A percentile compares a stretch with the other conserved stretches of the same genome.
phyloP scores from a whole-genome alignment of 2,329 filamentous ascomycete species.

The Aureobasidium sp. region DNA sequence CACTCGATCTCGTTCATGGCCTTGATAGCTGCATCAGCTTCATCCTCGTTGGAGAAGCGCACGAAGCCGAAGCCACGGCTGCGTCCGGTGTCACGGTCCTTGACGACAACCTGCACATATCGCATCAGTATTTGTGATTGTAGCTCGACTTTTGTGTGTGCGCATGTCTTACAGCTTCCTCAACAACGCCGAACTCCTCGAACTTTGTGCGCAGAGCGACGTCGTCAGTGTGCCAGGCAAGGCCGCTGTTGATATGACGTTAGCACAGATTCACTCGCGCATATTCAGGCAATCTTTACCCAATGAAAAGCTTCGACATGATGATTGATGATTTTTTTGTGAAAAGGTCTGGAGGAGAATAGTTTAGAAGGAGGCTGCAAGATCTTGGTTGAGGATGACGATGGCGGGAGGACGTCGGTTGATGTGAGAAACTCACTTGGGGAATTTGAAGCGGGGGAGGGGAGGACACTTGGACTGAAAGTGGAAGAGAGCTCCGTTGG shows the following conservation, averaged over 20 bases:
- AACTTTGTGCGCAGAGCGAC: constrained; percentile 80
- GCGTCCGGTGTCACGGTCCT: constrained; percentile 92
- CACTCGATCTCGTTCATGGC: constrained; percentile 88
- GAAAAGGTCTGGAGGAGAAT: neutral
- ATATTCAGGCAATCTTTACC: constrained; percentile 45
- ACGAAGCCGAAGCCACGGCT: constrained; percentile 98
- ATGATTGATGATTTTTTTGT: constrained; percentile 18
- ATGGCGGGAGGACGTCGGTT: constrained; percentile 5
- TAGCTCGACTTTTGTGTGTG: constrained; percentile 23
- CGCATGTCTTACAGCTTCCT: constrained; percentile 75
- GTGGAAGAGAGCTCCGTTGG: neutral
- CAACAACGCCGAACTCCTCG: constrained; percentile 79
- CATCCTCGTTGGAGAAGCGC: constrained; percentile 67
- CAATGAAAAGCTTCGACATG: constrained; percentile 94
- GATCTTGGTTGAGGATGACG: constrained; percentile 9
- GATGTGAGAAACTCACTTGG: constrained; percentile 5
- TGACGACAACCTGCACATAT: constrained; percentile 72
- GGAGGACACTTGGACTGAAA: neutral
- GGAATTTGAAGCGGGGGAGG: neutral
- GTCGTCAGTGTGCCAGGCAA: constrained; percentile 98
- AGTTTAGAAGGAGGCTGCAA: neutral
- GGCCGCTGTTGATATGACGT: constrained; percentile 55
- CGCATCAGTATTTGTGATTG: neutral
- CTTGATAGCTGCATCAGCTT: constrained; percentile 68
- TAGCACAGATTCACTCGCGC: neutral